Evolutionary conservation across 2,329 filamentous ascomycete species (phyloP).

Genomic region (Sodiomyces alkalinus): DNA sequence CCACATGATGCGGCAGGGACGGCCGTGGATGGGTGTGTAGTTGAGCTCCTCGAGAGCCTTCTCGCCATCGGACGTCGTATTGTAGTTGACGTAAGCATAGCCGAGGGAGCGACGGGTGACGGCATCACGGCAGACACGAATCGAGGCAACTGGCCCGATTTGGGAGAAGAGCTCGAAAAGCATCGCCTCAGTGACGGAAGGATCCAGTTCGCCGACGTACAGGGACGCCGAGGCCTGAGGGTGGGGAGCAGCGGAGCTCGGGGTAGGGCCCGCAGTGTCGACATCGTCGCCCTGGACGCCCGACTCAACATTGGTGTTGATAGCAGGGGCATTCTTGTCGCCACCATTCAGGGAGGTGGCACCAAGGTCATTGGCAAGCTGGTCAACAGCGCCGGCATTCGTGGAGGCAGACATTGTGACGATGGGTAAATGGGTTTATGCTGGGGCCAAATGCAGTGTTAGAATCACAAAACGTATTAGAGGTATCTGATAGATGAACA

Average conservation of each 20-base stretch:
- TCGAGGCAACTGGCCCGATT: slow-evolving; percentile 96
- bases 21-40: slow-evolving; percentile 98
- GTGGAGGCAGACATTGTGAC: slow-evolving; percentile 46
- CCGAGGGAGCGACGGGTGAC: slow-evolving; percentile 97
- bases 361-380: slow-evolving; percentile 65
- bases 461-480: too few relatives aligned
- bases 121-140: slow-evolving; percentile 98
- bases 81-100: slow-evolving; percentile 99
- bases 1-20: slow-evolving; percentile 99
- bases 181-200: slow-evolving; percentile 98
- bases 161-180: slow-evolving; percentile 99
- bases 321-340: slow-evolving; percentile 48
- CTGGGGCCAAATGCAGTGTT: too few relatives aligned
- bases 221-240: slow-evolving; percentile 93
- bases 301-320: slow-evolving; percentile 55
- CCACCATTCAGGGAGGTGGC: slow-evolving; percentile 55
- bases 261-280: slow-evolving; percentile 53
- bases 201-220: slow-evolving; percentile 96
- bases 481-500: too few relatives aligned
- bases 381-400: slow-evolving; percentile 51
- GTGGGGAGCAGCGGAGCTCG: slow-evolving; percentile 58
- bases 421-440: too few relatives aligned
- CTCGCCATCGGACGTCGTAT: slow-evolving; percentile 90
- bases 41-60: slow-evolving; percentile 98
- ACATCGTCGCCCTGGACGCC: slow-evolving; percentile 39